These are phyloP conservation scores for Penicillium oxalicum DNA, from an alignment of 2,329 filamentous ascomycete species.

Conservation along the genomic window DNA sequence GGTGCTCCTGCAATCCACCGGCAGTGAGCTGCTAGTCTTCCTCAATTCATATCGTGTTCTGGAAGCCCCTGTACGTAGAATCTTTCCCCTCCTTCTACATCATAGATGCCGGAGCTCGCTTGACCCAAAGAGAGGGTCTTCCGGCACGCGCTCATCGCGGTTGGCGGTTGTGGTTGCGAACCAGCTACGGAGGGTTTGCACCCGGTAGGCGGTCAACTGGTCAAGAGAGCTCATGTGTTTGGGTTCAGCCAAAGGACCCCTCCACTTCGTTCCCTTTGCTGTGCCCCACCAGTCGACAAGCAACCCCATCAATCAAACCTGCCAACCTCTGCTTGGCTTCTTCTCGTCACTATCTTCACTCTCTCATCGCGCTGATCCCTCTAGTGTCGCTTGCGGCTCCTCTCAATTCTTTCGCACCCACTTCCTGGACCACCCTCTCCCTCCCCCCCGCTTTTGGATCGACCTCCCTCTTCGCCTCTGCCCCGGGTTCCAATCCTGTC, in stretches of 20 bases:
- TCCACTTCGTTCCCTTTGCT: slow-evolving; percentile 11
- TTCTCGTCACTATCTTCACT: not conserved
- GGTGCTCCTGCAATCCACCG: slow-evolving; percentile 1
- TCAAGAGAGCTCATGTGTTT: slow-evolving; percentile 7
- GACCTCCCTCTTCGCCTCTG: slow-evolving; percentile 3
- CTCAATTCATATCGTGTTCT: not conserved
- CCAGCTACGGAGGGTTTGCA: not conserved
- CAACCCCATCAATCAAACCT: slow-evolving; percentile 4
- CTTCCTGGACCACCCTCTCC: too few species aligned
- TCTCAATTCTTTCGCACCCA: slow-evolving; percentile 6
- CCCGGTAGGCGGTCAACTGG: slow-evolving; percentile 4
- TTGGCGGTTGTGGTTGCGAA: too few species aligned
- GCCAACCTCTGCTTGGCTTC: slow-evolving; percentile 3
- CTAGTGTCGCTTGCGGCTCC: slow-evolving; percentile 8
- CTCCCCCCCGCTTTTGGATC: too few species aligned
- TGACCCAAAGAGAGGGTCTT: too few species aligned
- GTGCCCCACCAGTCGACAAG: slow-evolving; percentile 22
- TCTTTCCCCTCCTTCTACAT: not conserved
- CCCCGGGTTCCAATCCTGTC: slow-evolving; percentile 3
- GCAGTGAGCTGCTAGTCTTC: not conserved
- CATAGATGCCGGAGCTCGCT: too few species aligned
- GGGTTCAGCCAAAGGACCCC: slow-evolving; percentile 13
- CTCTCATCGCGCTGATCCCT: slow-evolving; percentile 4
- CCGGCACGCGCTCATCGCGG: too few species aligned
- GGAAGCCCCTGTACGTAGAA: not conserved